These are phyloP conservation scores for Hysterangium stoloniferum DNA, from an alignment of 768 basidiomycete genomes.

Conservation along the genomic window DNA sequence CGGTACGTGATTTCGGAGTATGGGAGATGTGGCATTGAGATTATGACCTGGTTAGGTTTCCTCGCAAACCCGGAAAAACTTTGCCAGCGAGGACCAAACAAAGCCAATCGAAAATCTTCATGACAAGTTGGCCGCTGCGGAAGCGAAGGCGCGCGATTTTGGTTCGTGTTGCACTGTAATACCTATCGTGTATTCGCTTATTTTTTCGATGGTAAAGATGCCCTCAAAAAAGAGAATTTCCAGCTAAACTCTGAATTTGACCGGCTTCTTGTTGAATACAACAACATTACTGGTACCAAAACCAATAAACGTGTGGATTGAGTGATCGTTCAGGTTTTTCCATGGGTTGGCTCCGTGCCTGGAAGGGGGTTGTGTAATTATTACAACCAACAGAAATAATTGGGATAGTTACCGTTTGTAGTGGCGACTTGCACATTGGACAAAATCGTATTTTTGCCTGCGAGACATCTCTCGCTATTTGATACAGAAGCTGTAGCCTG, in stretches of 20 bases:
- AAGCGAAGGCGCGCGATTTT: constrained; percentile 57
- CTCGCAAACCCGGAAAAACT: constrained; percentile 4
- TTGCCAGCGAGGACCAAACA: constrained; percentile 30
- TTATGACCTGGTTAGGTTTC: constrained; percentile 3
- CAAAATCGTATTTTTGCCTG: too few relatives aligned
- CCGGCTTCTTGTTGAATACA: constrained; percentile 71
- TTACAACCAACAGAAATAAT: too few relatives aligned
- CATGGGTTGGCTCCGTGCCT: too few relatives aligned
- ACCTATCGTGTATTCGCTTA: neutral
- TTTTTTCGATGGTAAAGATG: constrained; percentile 38
- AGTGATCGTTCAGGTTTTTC: too few relatives aligned
- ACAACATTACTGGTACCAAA: constrained; percentile 52
- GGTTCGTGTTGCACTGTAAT: constrained; percentile 33
- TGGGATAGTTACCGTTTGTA: too few relatives aligned
- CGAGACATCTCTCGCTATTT: too few relatives aligned
- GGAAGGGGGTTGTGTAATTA: too few relatives aligned
- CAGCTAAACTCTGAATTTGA: constrained; percentile 79
- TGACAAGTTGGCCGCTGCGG: constrained; percentile 49
- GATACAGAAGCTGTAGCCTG: too few relatives aligned
- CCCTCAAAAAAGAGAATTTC: constrained; percentile 72
- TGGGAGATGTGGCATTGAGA: constrained; percentile 11
- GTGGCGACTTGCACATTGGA: too few relatives aligned
- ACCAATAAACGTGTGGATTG: constrained; percentile 64
- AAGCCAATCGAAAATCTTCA: constrained; percentile 63
- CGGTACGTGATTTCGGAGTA: constrained; percentile 29